phyloP scores from a whole-genome alignment of 352 stramenopile genomes.

The Globisporangium apiculatum region DNA sequence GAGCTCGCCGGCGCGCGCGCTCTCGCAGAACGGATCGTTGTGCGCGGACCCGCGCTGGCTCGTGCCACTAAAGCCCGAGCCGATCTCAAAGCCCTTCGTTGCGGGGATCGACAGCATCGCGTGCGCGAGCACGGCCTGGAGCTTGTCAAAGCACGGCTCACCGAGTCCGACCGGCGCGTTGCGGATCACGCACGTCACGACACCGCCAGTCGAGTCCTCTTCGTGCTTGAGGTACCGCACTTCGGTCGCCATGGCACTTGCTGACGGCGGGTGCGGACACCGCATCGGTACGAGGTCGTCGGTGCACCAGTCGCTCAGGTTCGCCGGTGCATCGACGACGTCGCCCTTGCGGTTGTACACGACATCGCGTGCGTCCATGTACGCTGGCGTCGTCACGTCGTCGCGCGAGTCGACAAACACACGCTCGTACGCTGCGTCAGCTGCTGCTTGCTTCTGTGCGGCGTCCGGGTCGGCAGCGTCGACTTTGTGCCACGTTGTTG shows the following conservation, averaged over 20 bases:
- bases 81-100: conserved; percentile 99
- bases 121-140: conserved; percentile 97
- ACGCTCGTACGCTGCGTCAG: conserved; percentile 64
- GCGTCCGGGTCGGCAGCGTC: conserved; percentile 22
- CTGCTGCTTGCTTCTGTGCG: conserved; percentile 39
- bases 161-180: conserved; percentile 96
- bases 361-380: conserved; percentile 92
- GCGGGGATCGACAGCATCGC: conserved; percentile 98
- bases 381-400: conserved; percentile 62
- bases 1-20: conserved; percentile 43
- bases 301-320: conserved; percentile 60
- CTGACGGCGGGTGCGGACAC: conserved; percentile 91
- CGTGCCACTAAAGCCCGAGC: conserved; percentile 93
- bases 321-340: conserved; percentile 40
- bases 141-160: conserved; percentile 99
- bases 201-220: conserved; percentile 89
- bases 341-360: conserved; percentile 83
- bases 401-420: conserved; percentile 58
- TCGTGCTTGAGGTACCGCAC: conserved; percentile 91
- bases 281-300: conserved; percentile 89
- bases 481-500: conserved; percentile 50
- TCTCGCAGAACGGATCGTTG: conserved; percentile 96
- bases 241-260: conserved; percentile 93
- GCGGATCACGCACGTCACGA: conserved; percentile 95
- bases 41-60: conserved; percentile 95